phyloP scores from a whole-genome alignment of 75 land plant species.

The Cunninghamia lanceolata region DNA sequence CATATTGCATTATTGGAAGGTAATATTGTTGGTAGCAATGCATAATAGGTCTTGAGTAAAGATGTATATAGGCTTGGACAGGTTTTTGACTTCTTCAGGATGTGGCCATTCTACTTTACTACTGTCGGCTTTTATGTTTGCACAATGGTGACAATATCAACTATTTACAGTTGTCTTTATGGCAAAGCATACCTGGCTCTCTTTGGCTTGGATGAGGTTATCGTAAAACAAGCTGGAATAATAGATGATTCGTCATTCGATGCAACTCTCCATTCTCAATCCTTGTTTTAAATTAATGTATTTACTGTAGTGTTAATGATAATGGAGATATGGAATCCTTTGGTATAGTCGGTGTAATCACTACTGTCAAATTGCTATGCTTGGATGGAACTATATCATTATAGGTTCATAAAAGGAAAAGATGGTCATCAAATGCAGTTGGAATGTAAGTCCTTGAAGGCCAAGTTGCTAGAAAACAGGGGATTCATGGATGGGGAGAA shows the following conservation, averaged over 20 bases:
- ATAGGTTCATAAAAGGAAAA: no score
- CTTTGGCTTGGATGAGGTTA: slow-evolving; percentile 73
- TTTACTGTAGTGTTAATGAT: slow-evolving; percentile 96
- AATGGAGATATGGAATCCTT: no score
- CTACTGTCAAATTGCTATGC: no score
- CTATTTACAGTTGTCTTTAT: slow-evolving; percentile 83
- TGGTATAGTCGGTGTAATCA: no score
- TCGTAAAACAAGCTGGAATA: slow-evolving; percentile 38
- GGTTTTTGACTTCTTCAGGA: slow-evolving; percentile 80
- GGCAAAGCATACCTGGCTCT: slow-evolving; percentile 88
- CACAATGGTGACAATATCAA: slow-evolving; percentile 88
- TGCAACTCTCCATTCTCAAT: slow-evolving; percentile 83
- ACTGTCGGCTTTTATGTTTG: slow-evolving; percentile 82
- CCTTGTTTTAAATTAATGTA: slow-evolving; percentile 86
- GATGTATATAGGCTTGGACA: slow-evolving; percentile 85
- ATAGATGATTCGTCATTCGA: slow-evolving; percentile 67
- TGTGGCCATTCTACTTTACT: slow-evolving; percentile 87
- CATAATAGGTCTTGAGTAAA: slow-evolving; percentile 81
- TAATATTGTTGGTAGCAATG: slow-evolving; percentile 88
- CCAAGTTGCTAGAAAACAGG: no score
- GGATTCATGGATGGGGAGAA: no score
- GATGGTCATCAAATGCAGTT: no score
- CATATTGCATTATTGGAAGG: slow-evolving; percentile 90
- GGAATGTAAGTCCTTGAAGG: no score
- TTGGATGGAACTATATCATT: no score